phyloP scores from a whole-genome alignment of 2,329 filamentous ascomycete species.

The Cordyceps militaris region DNA sequence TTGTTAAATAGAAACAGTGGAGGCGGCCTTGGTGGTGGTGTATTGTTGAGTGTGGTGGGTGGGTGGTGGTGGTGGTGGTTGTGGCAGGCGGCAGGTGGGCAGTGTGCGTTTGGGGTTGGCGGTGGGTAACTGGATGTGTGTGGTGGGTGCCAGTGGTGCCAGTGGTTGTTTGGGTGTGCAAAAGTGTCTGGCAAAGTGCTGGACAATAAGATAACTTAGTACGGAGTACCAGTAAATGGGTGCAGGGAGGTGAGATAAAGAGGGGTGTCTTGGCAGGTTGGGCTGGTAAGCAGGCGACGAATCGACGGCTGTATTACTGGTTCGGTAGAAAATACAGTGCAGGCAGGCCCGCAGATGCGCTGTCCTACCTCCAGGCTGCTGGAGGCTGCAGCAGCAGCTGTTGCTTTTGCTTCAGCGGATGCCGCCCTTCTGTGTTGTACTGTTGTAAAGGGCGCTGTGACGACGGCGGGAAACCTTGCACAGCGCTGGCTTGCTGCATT shows the following conservation, averaged over 20 bases:
- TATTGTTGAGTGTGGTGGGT: neutral
- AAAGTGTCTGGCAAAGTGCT: too few species aligned
- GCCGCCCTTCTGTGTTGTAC: neutral
- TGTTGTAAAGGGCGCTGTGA: neutral
- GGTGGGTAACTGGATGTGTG: neutral
- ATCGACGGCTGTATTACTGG: neutral
- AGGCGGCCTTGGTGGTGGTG: neutral
- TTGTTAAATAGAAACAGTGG: conserved; percentile 13
- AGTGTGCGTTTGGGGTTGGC: neutral
- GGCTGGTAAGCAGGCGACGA: neutral
- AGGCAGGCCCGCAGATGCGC: neutral
- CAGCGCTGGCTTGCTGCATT: neutral
- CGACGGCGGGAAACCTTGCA: neutral
- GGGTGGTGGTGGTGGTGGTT: neutral
- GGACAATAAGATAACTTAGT: too few species aligned
- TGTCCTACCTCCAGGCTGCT: neutral
- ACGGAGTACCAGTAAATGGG: too few species aligned
- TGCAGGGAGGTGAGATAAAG: neutral
- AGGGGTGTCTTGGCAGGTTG: neutral
- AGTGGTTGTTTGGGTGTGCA: too few species aligned
- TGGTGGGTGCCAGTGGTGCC: neutral
- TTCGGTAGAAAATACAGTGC: neutral
- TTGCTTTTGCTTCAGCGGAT: neutral
- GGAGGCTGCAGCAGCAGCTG: neutral
- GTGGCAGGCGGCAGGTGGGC: neutral